Evolutionary conservation across 345 rosid species (phyloP).

Genomic region (Turnera subulata): DNA sequence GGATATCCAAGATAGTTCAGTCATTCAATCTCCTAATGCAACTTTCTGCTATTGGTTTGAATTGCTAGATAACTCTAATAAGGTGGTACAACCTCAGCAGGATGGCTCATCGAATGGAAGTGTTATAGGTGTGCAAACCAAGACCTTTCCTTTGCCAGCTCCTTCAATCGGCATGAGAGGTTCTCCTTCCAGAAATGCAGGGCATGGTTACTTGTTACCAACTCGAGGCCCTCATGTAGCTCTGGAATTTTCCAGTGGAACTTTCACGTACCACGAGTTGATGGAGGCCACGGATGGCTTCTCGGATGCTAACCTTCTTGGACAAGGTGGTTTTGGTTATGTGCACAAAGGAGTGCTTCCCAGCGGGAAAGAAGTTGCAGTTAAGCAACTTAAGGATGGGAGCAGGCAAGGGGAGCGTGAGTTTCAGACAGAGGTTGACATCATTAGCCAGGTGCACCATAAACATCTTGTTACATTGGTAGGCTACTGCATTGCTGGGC

Average conservation of each 20-base stretch:
- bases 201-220: slow-evolving; percentile 3
- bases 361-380: slow-evolving; percentile 17
- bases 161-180: neutral
- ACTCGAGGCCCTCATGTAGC: neutral
- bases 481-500: slow-evolving; percentile 19
- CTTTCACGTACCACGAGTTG: slow-evolving; percentile 17
- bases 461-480: slow-evolving; percentile 24
- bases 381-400: slow-evolving; percentile 22
- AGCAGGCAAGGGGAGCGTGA: slow-evolving; percentile 23
- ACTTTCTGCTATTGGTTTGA: neutral
- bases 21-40: neutral
- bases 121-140: slow-evolving; percentile 12
- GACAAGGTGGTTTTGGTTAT: slow-evolving; percentile 28
- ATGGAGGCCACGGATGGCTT: slow-evolving; percentile 18
- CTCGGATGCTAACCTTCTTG: slow-evolving; percentile 19
- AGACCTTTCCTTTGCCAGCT: too few species aligned
- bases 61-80: neutral
- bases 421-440: slow-evolving; percentile 19
- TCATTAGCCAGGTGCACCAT: slow-evolving; percentile 20
- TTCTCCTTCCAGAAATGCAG: neutral
- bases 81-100: slow-evolving; percentile 7
- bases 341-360: slow-evolving; percentile 23
- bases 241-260: slow-evolving; percentile 2
- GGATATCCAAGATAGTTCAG: too few species aligned
- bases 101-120: slow-evolving; percentile 4